phyloP scores from a whole-genome alignment of 305 asterid genomes.

The Plantago coronopus region DNA sequence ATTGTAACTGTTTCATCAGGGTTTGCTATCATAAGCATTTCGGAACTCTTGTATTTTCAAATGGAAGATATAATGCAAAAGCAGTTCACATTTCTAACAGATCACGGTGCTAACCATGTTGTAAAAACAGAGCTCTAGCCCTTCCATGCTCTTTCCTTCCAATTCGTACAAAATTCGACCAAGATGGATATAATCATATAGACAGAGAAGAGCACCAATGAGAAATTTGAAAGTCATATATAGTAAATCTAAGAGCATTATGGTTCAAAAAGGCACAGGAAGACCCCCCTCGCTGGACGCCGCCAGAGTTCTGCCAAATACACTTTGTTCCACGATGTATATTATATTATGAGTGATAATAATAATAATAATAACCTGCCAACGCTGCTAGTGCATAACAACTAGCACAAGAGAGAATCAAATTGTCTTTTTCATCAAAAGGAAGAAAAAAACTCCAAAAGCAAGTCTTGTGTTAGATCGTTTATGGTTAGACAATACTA shows the following conservation, averaged over 20 bases:
- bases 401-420: constrained; percentile 27
- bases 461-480: too few species aligned
- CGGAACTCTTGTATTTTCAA: neutral
- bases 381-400: constrained; percentile 27
- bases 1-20: neutral
- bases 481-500: too few species aligned
- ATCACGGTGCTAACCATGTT: neutral
- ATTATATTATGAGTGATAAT: constrained; percentile 10
- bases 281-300: constrained; percentile 23
- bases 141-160: neutral
- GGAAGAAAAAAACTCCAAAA: constrained; percentile 21
- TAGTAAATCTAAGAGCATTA: constrained; percentile 19
- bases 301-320: constrained; percentile 30
- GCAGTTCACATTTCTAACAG: neutral
- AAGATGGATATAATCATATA: constrained; percentile 4
- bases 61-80: neutral
- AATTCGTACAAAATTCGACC: constrained; percentile 1
- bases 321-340: constrained; percentile 25
- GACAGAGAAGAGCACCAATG: constrained; percentile 1
- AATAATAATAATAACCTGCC: constrained; percentile 7
- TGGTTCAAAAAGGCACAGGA: constrained; percentile 27
- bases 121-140: too few species aligned
- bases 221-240: constrained; percentile 10
- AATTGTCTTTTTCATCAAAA: constrained; percentile 22
- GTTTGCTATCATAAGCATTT: neutral